These are phyloP conservation scores for Stramenopiles sp. DNA, from an alignment of 352 stramenopile species.

Conservation along the genomic window DNA sequence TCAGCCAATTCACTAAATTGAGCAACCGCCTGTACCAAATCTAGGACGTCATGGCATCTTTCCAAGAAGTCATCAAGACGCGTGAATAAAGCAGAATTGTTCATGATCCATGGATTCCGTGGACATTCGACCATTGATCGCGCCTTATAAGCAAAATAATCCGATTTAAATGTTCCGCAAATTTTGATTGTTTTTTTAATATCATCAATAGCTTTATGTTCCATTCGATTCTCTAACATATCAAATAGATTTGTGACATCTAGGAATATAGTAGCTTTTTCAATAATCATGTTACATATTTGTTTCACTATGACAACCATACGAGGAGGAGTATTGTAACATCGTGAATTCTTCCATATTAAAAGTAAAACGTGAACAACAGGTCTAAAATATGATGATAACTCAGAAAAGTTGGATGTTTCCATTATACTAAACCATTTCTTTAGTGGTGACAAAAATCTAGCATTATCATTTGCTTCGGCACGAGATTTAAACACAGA, in stretches of 20 bases:
- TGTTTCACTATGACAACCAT: slow-evolving; percentile 83
- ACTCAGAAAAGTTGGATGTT: slow-evolving; percentile 20
- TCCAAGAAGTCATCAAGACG: slow-evolving; percentile 84
- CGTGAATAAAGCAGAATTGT: slow-evolving; percentile 84
- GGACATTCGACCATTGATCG: slow-evolving; percentile 75
- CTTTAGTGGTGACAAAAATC: slow-evolving; percentile 73
- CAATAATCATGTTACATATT: slow-evolving; percentile 87
- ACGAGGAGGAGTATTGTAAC: slow-evolving; percentile 82
- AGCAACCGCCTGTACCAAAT: slow-evolving; percentile 83
- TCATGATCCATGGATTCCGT: slow-evolving; percentile 82
- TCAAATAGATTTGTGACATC: slow-evolving; percentile 73
- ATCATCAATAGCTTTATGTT: slow-evolving; percentile 54
- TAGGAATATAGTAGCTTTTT: slow-evolving; percentile 52
- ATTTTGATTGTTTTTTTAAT: slow-evolving; percentile 53
- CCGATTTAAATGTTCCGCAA: slow-evolving; percentile 78
- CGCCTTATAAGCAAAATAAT: slow-evolving; percentile 91
- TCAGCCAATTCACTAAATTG: slow-evolving; percentile 89
- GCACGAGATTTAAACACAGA: slow-evolving; percentile 74
- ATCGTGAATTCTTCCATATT: slow-evolving; percentile 94
- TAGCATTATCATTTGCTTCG: slow-evolving; percentile 90
- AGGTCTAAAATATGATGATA: slow-evolving; percentile 74
- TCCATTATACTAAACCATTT: slow-evolving; percentile 70
- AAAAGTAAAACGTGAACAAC: slow-evolving; percentile 88
- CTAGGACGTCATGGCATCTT: slow-evolving; percentile 79
- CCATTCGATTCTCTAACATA: slow-evolving; percentile 79